Base-by-base conservation (phyloP, 176 grass and related monocot genomes). In the Puya raimondii region DNA sequence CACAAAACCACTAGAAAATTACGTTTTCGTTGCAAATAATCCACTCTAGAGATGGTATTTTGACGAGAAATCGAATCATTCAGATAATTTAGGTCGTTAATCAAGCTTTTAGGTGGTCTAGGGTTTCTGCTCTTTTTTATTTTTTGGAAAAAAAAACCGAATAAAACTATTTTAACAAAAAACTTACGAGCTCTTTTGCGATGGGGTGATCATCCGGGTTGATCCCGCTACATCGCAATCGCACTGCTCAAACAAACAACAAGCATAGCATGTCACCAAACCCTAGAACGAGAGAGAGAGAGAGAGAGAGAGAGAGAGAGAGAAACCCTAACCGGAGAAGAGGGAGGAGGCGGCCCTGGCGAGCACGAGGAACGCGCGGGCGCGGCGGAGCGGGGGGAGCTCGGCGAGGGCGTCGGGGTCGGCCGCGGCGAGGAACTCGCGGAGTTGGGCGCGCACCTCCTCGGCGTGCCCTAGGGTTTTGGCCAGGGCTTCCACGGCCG, bases 161-260 rank as follows among this genome's bases (percentile, higher is more conserved):
- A 27, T 48, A 33, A 23, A 58, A 54, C 25, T 14, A 71, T 9
- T 11, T 29, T 66, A 47, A 51, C 17, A 66, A 56, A 77, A 26
- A 49, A 51, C 89, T 86, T 79, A 90, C 89, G 66, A 88, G 82
- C 47, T 99, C 94, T 80, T 92, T 90, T n/a, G 12, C 81, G 50
- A 99, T 85, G 54, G 89, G 86, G 63, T 99, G 94, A 50, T 90
- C 78, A 3, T 91, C 89, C 58, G 89, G 87, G 63, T 90, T 78
- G 56, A 99, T 53, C 15, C 94, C 94, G 3, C 76, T 81, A 81
- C 94, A 93, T 63, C 85, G 82, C 76, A 93, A 77, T 72, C 81
- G 82, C 70, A 82, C 94, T 93, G 80, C 33, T 56, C 51, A 23
- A 79, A 74, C 64, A 56, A 65, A 9, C 1, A 47, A 1, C 22